Evolutionary conservation across 495 filamentous ascomycete species (phyloP), one percentile per base, ranked within the genome.

Genomic region (Penicillium odoratum): DNA sequence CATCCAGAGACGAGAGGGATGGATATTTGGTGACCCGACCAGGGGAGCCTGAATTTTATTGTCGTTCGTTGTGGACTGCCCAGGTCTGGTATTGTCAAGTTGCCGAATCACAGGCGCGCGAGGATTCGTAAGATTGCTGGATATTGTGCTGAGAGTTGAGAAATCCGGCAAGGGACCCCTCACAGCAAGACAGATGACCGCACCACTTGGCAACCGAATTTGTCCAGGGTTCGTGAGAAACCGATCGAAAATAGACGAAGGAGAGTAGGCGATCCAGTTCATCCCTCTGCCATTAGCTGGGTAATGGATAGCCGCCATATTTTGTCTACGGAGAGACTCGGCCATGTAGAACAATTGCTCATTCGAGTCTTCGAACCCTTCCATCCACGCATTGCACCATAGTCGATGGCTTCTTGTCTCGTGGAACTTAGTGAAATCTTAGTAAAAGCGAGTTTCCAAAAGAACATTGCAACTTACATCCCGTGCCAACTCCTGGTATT

Each of bases 341-440:
- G 66, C 59, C 44, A 75, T 52, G 0, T 55, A 47, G n/a, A 67
- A 62, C 7, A 80, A 34, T 18, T 51, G 50, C n/a, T 46, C 16
- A 38, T 71, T 67, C 5, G 68, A 71, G 48, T 78, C 69, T 42
- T 55, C 43, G 59, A 68, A 78, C 6, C 73, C 69, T 54, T 73
- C 67, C 31, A 78, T 61, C 65, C 69, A 79, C 38, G 69, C 70
- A 48, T 69, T 69, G 50, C 64, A 56, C 57, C 40, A 21, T 53
- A 25, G 18, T 30, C 10, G 33, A 26, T 52, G 10, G 30, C 51
- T 15, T 15, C 1, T 7, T 47, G 28, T 26, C 21, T 47, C 66
- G 69, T 4, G 13, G 7, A 4, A 21, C 16, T 15, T 47, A 67
- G 69, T 4, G 13, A 8, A 4, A 21, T 33, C 15, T 50, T 50